A percentile compares a stretch with the other conserved stretches of the same genome.
Evolutionary conservation across 495 filamentous ascomycete genomes (phyloP).

Genomic region (Aspergillus wentii): DNA sequence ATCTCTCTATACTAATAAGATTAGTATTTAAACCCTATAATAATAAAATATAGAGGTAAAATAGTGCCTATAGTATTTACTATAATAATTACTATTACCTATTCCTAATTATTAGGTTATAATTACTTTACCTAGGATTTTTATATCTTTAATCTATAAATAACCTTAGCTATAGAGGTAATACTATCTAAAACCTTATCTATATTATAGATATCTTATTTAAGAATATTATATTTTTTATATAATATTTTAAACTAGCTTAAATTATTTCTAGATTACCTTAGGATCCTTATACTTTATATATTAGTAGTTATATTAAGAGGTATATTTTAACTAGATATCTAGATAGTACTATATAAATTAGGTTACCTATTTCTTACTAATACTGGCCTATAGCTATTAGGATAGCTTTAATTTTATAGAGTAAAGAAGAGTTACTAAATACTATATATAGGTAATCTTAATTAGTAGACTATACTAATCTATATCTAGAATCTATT

Average conservation of each 20-base stretch:
- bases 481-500: too few species aligned
- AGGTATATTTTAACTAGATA: not conserved
- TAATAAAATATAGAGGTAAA: not conserved
- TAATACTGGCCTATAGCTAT: too few species aligned
- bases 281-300: too few species aligned
- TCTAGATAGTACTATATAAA: not conserved
- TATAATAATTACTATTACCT: not conserved
- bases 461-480: too few species aligned
- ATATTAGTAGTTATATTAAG: too few species aligned
- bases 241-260: not conserved
- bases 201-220: conserved; percentile 2
- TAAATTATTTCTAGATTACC: too few species aligned
- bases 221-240: conserved; percentile 1
- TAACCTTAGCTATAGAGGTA: not conserved
- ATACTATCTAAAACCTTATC: not conserved
- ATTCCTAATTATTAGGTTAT: not conserved
- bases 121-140: not conserved
- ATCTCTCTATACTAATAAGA: not conserved
- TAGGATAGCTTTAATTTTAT: too few species aligned
- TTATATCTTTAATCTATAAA: not conserved
- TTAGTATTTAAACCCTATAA: not conserved
- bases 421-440: too few species aligned
- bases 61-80: too few species aligned
- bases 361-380: not conserved
- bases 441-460: too few species aligned